A percentile compares a stretch with the other conserved stretches of the same genome.
phyloP scores from a whole-genome alignment of 805 yeast genomes.

The Clavispora carvajalis region DNA sequence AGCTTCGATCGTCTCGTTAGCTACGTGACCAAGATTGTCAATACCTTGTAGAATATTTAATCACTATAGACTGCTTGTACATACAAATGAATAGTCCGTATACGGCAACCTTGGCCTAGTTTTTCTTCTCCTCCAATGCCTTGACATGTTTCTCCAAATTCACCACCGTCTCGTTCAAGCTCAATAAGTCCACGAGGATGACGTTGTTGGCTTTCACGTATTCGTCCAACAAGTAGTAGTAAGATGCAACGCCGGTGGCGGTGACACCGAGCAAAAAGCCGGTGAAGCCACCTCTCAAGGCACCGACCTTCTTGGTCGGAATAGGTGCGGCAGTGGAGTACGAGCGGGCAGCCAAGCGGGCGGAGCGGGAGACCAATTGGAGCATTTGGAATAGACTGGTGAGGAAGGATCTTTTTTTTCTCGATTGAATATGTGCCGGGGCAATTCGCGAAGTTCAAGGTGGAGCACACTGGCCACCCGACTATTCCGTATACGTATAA shows the following conservation, averaged over 20 bases:
- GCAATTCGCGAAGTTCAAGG: slow-evolving; percentile 2
- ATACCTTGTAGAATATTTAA: slow-evolving; percentile 9
- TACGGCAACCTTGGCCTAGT: not conserved
- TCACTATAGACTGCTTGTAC: slow-evolving; percentile 1
- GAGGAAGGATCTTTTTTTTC: not conserved
- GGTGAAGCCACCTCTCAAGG: slow-evolving; percentile 48
- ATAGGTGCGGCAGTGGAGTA: slow-evolving; percentile 24
- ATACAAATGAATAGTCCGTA: not conserved
- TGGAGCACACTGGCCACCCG: not conserved
- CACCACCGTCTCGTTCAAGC: slow-evolving; percentile 63
- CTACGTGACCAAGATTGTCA: slow-evolving; percentile 16
- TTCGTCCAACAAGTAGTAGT: slow-evolving; percentile 73
- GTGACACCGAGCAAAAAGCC: slow-evolving; percentile 80
- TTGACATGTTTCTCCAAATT: slow-evolving; percentile 66
- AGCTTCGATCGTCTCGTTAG: slow-evolving; percentile 23
- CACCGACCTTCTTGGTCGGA: slow-evolving; percentile 33
- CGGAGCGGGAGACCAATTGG: slow-evolving; percentile 2
- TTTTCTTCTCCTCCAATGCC: slow-evolving; percentile 44
- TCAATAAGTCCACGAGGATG: slow-evolving; percentile 67
- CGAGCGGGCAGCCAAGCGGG: slow-evolving; percentile 18
- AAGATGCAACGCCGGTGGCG: slow-evolving; percentile 68
- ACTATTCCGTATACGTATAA: not conserved
- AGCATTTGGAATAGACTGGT: not conserved
- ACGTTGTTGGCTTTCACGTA: slow-evolving; percentile 69
- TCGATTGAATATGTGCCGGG: not conserved